phyloP scores from a whole-genome alignment of 768 basidiomycete genomes.

The Amanita pseudoporphyria region DNA sequence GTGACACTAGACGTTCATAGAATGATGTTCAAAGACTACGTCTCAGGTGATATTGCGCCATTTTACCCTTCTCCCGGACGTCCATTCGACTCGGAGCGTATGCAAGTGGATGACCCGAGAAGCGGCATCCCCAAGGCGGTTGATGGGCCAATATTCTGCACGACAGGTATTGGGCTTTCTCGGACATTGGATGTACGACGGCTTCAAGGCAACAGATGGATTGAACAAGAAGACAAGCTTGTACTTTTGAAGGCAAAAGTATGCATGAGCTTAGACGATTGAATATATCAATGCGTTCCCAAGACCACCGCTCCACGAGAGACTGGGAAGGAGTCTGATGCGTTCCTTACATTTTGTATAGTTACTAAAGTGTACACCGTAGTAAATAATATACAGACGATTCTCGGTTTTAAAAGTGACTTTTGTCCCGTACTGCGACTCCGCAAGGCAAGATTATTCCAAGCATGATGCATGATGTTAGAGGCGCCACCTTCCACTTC shows the following conservation, averaged over 20 bases:
- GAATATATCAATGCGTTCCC: too few relatives aligned
- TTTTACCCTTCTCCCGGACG: not conserved
- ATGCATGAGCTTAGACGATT: not conserved
- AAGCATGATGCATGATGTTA: not conserved
- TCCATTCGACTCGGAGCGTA: not conserved
- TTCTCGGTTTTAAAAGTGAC: not conserved
- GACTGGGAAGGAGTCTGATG: too few relatives aligned
- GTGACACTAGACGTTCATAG: not conserved
- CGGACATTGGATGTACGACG: not conserved
- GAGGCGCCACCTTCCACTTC: not conserved
- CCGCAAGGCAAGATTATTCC: not conserved
- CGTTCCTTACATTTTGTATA: too few relatives aligned
- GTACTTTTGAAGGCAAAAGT: not conserved
- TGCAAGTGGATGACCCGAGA: not conserved
- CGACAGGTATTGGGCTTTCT: not conserved
- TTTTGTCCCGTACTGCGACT: not conserved
- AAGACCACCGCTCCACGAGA: too few relatives aligned
- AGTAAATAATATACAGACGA: not conserved
- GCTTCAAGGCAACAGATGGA: not conserved
- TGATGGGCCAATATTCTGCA: not conserved
- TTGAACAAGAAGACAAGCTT: not conserved
- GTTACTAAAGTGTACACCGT: not conserved
- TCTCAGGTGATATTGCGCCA: not conserved
- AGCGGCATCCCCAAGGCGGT: not conserved
- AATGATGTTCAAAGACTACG: slow-evolving; percentile 1